Base-by-base conservation (phyloP, 352 stramenopile species). In the Pythium guiyangense region DNA sequence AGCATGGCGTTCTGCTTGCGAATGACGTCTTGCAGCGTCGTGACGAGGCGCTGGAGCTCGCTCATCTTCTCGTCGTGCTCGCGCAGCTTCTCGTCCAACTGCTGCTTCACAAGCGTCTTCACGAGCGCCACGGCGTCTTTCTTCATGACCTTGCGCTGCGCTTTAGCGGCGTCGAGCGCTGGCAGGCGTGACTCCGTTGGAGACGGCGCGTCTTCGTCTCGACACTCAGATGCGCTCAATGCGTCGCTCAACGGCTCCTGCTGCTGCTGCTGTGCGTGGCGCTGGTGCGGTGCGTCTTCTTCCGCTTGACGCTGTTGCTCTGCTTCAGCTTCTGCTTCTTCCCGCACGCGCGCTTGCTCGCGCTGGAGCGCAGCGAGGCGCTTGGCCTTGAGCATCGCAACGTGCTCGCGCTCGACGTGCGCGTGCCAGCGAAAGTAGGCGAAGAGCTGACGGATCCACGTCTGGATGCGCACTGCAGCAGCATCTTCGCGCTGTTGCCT, bases 101-200 rank as follows among this genome's bases (percentile, higher is more conserved):
- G 70, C 39, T 74, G 61, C 42, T 74, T 64, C 27, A 82, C 73
- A 4, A 82, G 31, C 22, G 29, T 50, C 44, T 70, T 77, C 52
- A 81, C 67, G 29, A 78, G 49, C 2, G 71, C 64, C 17, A 78
- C 56, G 0, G 69, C 72, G 34, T 81, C 67, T 63, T 73, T 77
- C 51, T 78, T 78, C 69, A 81, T 81, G 35, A 81, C 68, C 44
- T 71, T 81, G 60, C 15, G 52, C 17, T 34, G 25, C 46, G 26
- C 14, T 26, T 35, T 50, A 22, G 22, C 12, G 2, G 15, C 46
- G 18, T 12, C 18, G 6, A 47, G 42, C 8, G n/a, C 17, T 6
- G n/a, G 2, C 5, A 15, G 20, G 26, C 6, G 10, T 10, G n/a
- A 6, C 20, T 47, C 17, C 1, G 31, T 12, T 37, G 31, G 31